phyloP scores from a whole-genome alignment of 1,139 yeast species.

The Pichia kudriavzevii region DNA sequence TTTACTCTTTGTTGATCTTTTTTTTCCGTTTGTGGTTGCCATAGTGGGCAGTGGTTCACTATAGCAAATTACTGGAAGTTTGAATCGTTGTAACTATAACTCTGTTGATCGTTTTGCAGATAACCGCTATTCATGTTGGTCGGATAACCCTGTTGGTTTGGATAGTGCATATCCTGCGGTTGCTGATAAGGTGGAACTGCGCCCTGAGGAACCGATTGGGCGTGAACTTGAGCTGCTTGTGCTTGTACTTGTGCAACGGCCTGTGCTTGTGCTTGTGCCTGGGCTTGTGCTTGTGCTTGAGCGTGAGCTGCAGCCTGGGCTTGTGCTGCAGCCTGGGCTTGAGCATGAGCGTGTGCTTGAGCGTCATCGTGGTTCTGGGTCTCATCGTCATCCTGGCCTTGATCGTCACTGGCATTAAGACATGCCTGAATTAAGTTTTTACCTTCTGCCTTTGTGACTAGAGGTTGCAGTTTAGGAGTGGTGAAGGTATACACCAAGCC shows the following conservation, averaged over 20 bases:
- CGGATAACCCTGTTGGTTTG: slow-evolving; percentile 9
- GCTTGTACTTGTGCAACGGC: slow-evolving; percentile 10
- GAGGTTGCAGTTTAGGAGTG: slow-evolving; percentile 94
- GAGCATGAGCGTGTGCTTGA: slow-evolving; percentile 17
- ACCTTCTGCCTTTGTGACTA: slow-evolving; percentile 95
- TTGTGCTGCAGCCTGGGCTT: slow-evolving; percentile 22
- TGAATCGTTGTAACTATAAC: slow-evolving; percentile 18
- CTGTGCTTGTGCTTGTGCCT: slow-evolving; percentile 15
- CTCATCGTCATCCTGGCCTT: slow-evolving; percentile 57
- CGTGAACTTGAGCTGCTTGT: slow-evolving; percentile 3
- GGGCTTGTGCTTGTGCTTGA: slow-evolving; percentile 17
- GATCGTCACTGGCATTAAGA: slow-evolving; percentile 88
- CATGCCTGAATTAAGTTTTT: slow-evolving; percentile 95
- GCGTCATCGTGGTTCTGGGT: slow-evolving; percentile 23
- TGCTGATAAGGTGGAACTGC: slow-evolving; percentile 5
- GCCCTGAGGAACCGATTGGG: background rate
- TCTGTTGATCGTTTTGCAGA: slow-evolving; percentile 21
- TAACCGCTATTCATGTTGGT: slow-evolving; percentile 22
- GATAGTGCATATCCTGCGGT: slow-evolving; percentile 11
- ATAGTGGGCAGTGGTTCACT: too few species aligned
- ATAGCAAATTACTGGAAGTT: slow-evolving; percentile 25
- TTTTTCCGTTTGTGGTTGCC: too few species aligned
- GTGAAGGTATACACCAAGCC: slow-evolving; percentile 98
- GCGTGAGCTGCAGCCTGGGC: slow-evolving; percentile 22
- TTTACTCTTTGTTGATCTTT: too few species aligned